phyloP scores from a whole-genome alignment of 2,329 filamentous ascomycete genomes.

The Colletotrichum camelliae region DNA sequence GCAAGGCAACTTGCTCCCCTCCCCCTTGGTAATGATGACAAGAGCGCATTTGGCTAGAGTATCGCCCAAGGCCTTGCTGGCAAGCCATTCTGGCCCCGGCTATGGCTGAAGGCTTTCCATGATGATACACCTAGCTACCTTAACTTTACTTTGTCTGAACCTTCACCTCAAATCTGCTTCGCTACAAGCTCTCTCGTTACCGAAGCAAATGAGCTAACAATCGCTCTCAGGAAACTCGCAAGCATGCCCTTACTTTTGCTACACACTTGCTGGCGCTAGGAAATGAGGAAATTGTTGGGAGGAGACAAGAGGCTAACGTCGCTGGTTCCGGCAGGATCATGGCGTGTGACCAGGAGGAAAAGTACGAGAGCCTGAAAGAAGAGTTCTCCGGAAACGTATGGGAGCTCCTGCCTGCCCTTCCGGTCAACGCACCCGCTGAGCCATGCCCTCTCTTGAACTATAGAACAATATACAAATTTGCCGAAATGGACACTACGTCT shows the following conservation, averaged over 20 bases:
- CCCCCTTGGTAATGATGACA: slow-evolving; percentile 82
- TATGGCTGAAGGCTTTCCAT: slow-evolving; percentile 74
- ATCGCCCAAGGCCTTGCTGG: slow-evolving; percentile 70
- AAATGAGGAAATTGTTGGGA: background rate
- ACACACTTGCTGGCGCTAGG: background rate
- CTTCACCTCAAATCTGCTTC: slow-evolving; percentile 24
- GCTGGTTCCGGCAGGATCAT: slow-evolving; percentile 69
- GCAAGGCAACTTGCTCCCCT: background rate
- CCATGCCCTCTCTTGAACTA: slow-evolving; percentile 22
- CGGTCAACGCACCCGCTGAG: slow-evolving; percentile 15
- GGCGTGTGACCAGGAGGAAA: slow-evolving; percentile 92
- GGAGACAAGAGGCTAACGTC: background rate
- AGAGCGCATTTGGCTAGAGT: slow-evolving; percentile 99
- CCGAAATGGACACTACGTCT: slow-evolving; percentile 94
- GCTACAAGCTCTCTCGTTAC: slow-evolving; percentile 12
- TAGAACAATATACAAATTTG: slow-evolving; percentile 85
- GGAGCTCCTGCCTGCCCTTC: slow-evolving; percentile 13
- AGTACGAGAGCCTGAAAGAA: slow-evolving; percentile 78
- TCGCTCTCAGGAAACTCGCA: slow-evolving; percentile 28
- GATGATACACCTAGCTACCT: slow-evolving; percentile 99
- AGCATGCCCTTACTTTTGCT: slow-evolving; percentile 26
- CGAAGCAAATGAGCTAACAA: slow-evolving; percentile 20
- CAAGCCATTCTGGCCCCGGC: slow-evolving; percentile 78
- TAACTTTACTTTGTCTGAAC: slow-evolving; percentile 82
- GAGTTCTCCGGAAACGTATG: slow-evolving; percentile 90